A percentile compares a stretch with the other conserved stretches of the same genome.
Conservation (phyloP, 495 filamentous ascomycete genomes). For the Talaromyces trachyspermus region DNA sequence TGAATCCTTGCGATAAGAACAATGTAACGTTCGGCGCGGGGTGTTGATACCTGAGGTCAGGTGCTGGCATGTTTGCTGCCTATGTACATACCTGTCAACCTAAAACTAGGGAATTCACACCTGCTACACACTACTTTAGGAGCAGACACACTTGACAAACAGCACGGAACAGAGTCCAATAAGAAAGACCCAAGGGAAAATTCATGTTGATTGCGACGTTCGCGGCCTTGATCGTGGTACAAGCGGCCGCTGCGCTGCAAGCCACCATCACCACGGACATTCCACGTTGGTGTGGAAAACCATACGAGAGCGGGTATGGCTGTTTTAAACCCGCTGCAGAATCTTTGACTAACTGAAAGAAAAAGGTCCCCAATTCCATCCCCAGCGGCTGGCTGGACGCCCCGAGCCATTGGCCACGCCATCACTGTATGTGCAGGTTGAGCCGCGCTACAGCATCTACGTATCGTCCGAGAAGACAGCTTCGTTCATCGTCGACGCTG, state of each 20-base stretch:
- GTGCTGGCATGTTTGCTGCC: too few species aligned
- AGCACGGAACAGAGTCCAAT: neutral
- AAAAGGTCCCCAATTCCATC: slow-evolving; percentile 23
- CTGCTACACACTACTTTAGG: too few species aligned
- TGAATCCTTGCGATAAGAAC: too few species aligned
- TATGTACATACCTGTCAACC: too few species aligned
- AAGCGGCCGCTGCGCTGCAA: neutral
- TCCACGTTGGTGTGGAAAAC: slow-evolving; percentile 9
- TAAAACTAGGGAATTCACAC: too few species aligned
- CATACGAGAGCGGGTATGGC: slow-evolving; percentile 5
- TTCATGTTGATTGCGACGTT: neutral
- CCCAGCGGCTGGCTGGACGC: slow-evolving; percentile 46
- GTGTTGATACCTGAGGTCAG: too few species aligned
- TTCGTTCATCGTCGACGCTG: slow-evolving; percentile 51
- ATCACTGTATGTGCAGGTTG: slow-evolving; percentile 49
- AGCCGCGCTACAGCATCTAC: slow-evolving; percentile 51
- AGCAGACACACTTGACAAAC: too few species aligned
- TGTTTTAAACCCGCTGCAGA: neutral
- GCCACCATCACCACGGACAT: slow-evolving; percentile 1
- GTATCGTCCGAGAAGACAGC: slow-evolving; percentile 40
- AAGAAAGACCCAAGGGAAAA: too few species aligned
- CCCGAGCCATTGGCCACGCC: slow-evolving; percentile 31
- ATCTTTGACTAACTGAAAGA: neutral
- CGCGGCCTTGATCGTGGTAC: neutral
- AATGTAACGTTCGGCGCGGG: too few species aligned